Evolutionary conservation across 257 asterid genomes (phyloP).

Genomic region (Jaltomata sinuosa): DNA sequence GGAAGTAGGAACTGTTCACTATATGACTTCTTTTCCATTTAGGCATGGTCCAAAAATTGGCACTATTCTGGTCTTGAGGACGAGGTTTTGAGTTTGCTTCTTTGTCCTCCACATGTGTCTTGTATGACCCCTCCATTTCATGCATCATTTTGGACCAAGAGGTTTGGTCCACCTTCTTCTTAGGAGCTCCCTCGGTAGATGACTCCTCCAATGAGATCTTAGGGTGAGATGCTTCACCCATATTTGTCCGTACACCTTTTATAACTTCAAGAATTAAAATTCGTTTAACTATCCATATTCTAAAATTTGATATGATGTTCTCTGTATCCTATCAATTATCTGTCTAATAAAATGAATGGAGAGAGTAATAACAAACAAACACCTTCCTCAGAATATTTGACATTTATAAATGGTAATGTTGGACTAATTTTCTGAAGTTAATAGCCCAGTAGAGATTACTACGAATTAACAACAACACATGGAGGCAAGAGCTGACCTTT

Average conservation of each 20-base stretch:
- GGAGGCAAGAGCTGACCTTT: constrained; percentile 41
- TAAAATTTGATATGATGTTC: neutral
- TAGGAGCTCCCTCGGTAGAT: no score
- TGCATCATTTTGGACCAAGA: no score
- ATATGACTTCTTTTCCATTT: neutral
- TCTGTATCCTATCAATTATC: neutral
- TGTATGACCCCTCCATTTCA: no score
- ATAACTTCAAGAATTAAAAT: neutral
- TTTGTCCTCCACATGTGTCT: no score
- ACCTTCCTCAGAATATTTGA: neutral
- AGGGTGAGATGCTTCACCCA: no score
- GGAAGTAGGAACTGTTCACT: neutral
- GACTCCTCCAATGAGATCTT: no score
- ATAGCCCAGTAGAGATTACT: neutral
- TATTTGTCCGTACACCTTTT: neutral
- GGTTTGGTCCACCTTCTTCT: no score
- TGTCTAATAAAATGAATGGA: neutral
- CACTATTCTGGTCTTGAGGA: neutral
- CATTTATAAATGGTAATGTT: neutral
- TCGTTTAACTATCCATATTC: neutral
- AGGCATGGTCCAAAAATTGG: neutral
- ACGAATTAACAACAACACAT: neutral
- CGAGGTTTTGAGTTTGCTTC: no score
- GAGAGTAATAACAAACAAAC: neutral
- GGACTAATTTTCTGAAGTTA: neutral